These are phyloP conservation scores for Lyophyllum semitale DNA, from an alignment of 768 basidiomycete species.

Conservation along the genomic window DNA sequence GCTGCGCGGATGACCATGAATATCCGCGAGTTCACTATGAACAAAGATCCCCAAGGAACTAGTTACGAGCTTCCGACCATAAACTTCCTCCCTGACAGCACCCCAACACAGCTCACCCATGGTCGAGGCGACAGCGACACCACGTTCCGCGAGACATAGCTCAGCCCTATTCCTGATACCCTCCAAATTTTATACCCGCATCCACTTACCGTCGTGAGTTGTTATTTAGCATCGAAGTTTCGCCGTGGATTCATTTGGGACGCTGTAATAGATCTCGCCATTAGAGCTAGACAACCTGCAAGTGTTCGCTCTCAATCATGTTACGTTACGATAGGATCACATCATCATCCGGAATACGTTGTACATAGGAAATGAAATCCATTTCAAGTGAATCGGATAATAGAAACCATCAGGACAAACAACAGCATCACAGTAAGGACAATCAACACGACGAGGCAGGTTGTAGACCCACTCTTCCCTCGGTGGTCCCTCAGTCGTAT, in stretches of 20 bases:
- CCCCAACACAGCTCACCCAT: too few relatives aligned
- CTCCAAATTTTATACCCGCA: background rate
- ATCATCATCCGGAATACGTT: too few relatives aligned
- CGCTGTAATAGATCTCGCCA: too few relatives aligned
- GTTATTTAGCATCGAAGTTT: too few relatives aligned
- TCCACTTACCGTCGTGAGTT: background rate
- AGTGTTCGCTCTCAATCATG: too few relatives aligned
- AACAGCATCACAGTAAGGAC: slow-evolving; percentile 67
- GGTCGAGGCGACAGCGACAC: background rate
- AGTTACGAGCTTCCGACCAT: slow-evolving; percentile 1
- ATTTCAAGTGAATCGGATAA: slow-evolving; percentile 56
- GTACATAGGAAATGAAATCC: background rate
- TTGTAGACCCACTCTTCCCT: slow-evolving; percentile 68
- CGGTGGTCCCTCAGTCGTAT: slow-evolving; percentile 60
- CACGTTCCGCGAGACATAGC: background rate
- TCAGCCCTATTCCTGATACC: background rate
- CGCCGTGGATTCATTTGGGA: too few relatives aligned
- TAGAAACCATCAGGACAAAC: slow-evolving; percentile 70
- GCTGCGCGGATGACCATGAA: slow-evolving; percentile 28
- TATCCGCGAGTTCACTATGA: slow-evolving; percentile 19
- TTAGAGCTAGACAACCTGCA: too few relatives aligned
- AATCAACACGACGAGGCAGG: slow-evolving; percentile 67
- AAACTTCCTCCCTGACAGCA: background rate
- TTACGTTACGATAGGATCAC: too few relatives aligned
- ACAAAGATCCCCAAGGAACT: background rate